Base-by-base conservation (phyloP, 768 basidiomycete species). In the Pleurotus eryngii region DNA sequence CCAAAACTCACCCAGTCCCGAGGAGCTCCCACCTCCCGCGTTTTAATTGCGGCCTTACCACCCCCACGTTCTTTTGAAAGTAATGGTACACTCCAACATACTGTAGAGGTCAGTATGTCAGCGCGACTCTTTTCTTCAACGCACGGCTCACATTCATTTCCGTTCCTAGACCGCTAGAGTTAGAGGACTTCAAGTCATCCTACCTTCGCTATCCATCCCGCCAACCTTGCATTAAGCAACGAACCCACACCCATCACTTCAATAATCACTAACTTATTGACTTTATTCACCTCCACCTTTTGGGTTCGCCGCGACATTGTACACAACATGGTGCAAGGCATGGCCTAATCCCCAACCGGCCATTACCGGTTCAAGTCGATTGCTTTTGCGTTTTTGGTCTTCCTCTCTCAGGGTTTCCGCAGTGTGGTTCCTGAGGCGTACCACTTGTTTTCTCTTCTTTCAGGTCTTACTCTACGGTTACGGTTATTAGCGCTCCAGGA, bases 1-100 rank as follows among this genome's bases (percentile, higher is more conserved):
- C 83, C 90, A 91, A 79, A 92, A 90, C 76, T 90, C 88, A 58
- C 90, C 90, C 14, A 90, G 86, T 64, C 90, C 90, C 53, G 90
- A 91, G 59, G 89, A 89, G 66, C 73, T 92, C 48, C 90, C 90
- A 6, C 61, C 61, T 1, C 61, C 60, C 15, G 55, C 53, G 15
- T 61, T 61, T 27, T 54, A 26, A 54, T 42, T 40, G 42, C 20
- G 42, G 42, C 14, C 11, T 40, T 3, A 5, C n/a, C 17, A 26
- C 30, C 50, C 35, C 37, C 39, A 54, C 51, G 24, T 42, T 54
- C 51, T 22, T 42, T 54, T 54, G 51, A 54, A 54, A 50, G 18
- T 42, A 54, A 12, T 42, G 51, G 51, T 43, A 54, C 43, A 51
- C 51, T 39, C 51, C 35, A 50, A 14, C 51, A 40, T 54, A 54